A percentile compares a stretch with the other conserved stretches of the same genome.
Evolutionary conservation across 2,329 filamentous ascomycete genomes (phyloP).

Genomic region (Pestalotiopsis sp.): DNA sequence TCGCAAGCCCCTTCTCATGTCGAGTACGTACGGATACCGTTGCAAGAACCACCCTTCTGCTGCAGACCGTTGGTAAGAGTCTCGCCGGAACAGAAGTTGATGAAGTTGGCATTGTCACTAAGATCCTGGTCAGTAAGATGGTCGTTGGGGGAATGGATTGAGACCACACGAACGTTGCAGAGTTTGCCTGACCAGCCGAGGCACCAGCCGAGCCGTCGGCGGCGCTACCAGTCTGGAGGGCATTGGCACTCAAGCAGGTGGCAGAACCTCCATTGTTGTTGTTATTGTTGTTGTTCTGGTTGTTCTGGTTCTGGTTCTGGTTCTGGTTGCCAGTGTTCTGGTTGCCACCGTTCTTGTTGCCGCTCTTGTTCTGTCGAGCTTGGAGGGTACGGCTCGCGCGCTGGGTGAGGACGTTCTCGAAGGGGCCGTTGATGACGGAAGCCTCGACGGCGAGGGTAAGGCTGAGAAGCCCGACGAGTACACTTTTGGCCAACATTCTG

Average conservation of each 20-base stretch:
- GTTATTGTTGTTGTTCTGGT: slow-evolving; percentile 23
- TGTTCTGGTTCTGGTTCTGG: slow-evolving; percentile 28
- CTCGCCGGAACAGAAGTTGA: slow-evolving; percentile 62
- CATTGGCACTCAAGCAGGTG: slow-evolving; percentile 42
- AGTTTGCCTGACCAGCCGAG: slow-evolving; percentile 52
- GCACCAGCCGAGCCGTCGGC: slow-evolving; percentile 28
- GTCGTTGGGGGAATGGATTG: neutral
- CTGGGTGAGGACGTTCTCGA: slow-evolving; percentile 30
- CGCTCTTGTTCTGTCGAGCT: slow-evolving; percentile 40
- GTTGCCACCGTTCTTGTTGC: slow-evolving; percentile 22
- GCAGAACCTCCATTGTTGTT: slow-evolving; percentile 19
- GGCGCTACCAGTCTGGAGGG: slow-evolving; percentile 52
- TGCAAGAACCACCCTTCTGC: slow-evolving; percentile 61
- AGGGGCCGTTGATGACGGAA: slow-evolving; percentile 41
- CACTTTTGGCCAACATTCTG: slow-evolving; percentile 56
- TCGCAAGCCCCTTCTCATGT: neutral
- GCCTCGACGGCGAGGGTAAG: slow-evolving; percentile 49
- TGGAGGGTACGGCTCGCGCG: slow-evolving; percentile 35
- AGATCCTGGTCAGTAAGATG: slow-evolving; percentile 21
- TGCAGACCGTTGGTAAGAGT: slow-evolving; percentile 64
- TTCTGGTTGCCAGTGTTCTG: slow-evolving; percentile 17
- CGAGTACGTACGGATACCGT: slow-evolving; percentile 57
- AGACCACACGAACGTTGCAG: slow-evolving; percentile 46
- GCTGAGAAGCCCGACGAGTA: slow-evolving; percentile 52
- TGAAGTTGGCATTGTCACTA: slow-evolving; percentile 62